These are phyloP conservation scores for Plasmopara muralis DNA, from an alignment of 352 stramenopile genomes.

Conservation along the genomic window DNA sequence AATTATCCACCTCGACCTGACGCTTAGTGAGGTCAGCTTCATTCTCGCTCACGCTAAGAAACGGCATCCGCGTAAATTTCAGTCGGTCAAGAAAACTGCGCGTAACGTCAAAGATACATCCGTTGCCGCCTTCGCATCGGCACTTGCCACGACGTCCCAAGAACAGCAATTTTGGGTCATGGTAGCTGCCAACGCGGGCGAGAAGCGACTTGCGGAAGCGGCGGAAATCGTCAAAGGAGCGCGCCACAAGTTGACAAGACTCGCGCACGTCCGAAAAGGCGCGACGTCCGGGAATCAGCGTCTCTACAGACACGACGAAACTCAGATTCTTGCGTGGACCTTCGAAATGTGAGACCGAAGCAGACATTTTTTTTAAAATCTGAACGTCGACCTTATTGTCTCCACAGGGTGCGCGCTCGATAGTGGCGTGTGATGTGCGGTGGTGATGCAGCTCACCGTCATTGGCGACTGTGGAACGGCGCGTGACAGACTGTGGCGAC, in stretches of 20 bases:
- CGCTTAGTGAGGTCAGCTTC: conserved; percentile 47
- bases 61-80: conserved; percentile 69
- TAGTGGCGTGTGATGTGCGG: conserved; percentile 22
- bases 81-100: conserved; percentile 65
- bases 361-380: conserved; percentile 76
- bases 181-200: conserved; percentile 41
- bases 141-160: conserved; percentile 42
- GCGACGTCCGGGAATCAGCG: conserved; percentile 47
- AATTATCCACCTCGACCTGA: conserved; percentile 78
- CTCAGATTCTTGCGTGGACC: conserved; percentile 66
- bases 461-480: conserved; percentile 33
- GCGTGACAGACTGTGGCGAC: conserved; percentile 34
- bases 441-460: conserved; percentile 24
- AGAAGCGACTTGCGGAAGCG: conserved; percentile 72
- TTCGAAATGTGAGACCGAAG: conserved; percentile 62
- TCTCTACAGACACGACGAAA: conserved; percentile 75
- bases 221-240: conserved; percentile 74
- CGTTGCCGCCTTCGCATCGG: conserved; percentile 41
- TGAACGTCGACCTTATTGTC: conserved; percentile 53
- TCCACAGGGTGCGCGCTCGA: conserved; percentile 29
- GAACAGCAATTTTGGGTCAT: conserved; percentile 32
- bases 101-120: conserved; percentile 68
- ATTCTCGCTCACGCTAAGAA: conserved; percentile 44
- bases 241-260: conserved; percentile 61
- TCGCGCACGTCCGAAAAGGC: conserved; percentile 56